Base-by-base conservation (phyloP, 2,329 filamentous ascomycete species). In the Triangularia verruculosa region DNA sequence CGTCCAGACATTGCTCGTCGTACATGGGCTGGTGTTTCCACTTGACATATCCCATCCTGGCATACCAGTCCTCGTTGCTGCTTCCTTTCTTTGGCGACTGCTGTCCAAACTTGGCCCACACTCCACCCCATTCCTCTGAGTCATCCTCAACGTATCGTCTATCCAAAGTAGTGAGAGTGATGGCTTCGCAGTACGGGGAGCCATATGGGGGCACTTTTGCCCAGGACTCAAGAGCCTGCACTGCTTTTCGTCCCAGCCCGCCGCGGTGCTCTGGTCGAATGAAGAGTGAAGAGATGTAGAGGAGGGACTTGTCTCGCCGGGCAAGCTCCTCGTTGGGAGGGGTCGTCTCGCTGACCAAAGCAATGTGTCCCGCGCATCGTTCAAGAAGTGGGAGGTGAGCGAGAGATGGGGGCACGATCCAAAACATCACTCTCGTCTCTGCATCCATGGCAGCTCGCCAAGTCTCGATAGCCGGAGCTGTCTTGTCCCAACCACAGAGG, bases 131-230 rank as follows among this genome's bases (percentile, higher is more conserved):
- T 28, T 64, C 62, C 9, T 59, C 57, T 7, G 32, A 34, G 27
- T 68, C 68, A 8, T 69, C 66, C 15, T 69, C 64, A 3, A 57
- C 57, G 57, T 69, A 69, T 30, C 32, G 47, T 15, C 54, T 25
- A 55, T 61, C 64, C 15, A 68, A 9, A 0, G 68, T 64, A 15
- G 62, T 62, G 8, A 69, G 12, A 11, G 64, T 30, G 17, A 68
- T 56, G 9, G 56, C 39, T 52, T 24, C 61, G 59, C 66, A 69
- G 7, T 55, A 28, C n/a, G 60, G 53, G 1, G 66, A 68, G 12
- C 68, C 68, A 22, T 67, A 67, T 15, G 63, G 66, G 32, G 67
- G 63, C 30, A 30, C 22, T 6, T 56, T 62, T 5, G 66, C 68
- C 28, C 47, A 25, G 8, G 7, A 20, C 53, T 69, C 68, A 3